These are phyloP conservation scores for Aegilops sharonensis DNA, from an alignment of 176 grass and related monocot genomes.

Conservation along the genomic window DNA sequence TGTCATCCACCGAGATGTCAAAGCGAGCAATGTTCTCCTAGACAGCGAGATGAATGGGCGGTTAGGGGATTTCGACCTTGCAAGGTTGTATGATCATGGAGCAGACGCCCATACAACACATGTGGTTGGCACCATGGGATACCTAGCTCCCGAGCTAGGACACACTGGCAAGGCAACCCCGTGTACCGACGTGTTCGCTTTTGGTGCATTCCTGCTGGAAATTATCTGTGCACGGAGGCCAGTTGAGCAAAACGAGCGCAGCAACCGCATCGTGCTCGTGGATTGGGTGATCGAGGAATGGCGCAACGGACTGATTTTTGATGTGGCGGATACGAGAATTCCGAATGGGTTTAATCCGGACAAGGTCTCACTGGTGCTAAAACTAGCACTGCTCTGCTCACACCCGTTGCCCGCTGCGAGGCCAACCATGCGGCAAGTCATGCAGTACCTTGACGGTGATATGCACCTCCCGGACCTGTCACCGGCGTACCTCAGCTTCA, in stretches of 20 bases:
- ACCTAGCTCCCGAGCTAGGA: slow-evolving; percentile 40
- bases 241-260: slow-evolving; percentile 18
- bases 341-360: neutral
- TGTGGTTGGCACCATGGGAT: slow-evolving; percentile 48
- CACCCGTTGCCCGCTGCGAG: slow-evolving; percentile 36
- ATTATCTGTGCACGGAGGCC: slow-evolving; percentile 32
- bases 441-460: slow-evolving; percentile 40
- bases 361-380: slow-evolving; percentile 29
- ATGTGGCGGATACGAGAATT: slow-evolving; percentile 10
- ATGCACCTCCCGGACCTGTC: slow-evolving; percentile 31
- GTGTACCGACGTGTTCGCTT: slow-evolving; percentile 35
- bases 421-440: slow-evolving; percentile 48
- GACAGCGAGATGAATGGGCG: slow-evolving; percentile 38
- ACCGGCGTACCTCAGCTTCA: slow-evolving; percentile 14
- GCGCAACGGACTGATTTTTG: neutral
- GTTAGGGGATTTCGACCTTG: slow-evolving; percentile 47
- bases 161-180: slow-evolving; percentile 44
- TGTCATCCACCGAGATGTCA: slow-evolving; percentile 44
- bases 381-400: slow-evolving; percentile 43
- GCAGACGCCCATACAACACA: slow-evolving; percentile 27
- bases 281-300: slow-evolving; percentile 27
- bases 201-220: slow-evolving; percentile 37
- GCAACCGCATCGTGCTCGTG: neutral
- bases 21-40: slow-evolving; percentile 47
- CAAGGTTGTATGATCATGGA: slow-evolving; percentile 39